These are phyloP conservation scores for Phytomonas sp. DNA, from an alignment of 208 protist genomes.

Conservation along the genomic window DNA sequence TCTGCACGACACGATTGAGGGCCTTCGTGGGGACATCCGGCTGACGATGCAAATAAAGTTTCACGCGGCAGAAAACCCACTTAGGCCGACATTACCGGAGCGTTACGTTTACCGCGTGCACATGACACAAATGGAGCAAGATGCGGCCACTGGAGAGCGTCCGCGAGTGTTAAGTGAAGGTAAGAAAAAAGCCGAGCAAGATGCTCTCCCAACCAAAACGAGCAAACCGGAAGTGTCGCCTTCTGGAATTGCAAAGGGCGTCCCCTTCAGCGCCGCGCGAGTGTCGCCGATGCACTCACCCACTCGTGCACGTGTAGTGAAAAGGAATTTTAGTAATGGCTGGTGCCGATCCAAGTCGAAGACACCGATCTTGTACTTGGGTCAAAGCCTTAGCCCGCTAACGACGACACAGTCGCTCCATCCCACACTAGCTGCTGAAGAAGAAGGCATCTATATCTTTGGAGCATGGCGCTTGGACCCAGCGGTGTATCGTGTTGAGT, in stretches of 20 bases:
- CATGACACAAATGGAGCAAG: neutral
- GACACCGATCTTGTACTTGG: neutral
- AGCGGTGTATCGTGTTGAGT: constrained; percentile 78
- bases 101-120: constrained; percentile 39
- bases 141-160: neutral
- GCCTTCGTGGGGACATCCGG: constrained; percentile 78
- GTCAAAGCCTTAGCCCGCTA: neutral
- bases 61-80: constrained; percentile 79
- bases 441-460: constrained; percentile 83
- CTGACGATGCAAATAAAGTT: constrained; percentile 89
- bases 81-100: constrained; percentile 61
- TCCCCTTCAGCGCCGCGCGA: constrained; percentile 13
- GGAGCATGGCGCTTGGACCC: constrained; percentile 79
- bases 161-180: neutral
- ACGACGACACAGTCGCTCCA: constrained; percentile 1
- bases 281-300: neutral
- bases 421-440: constrained; percentile 67
- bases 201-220: neutral
- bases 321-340: neutral
- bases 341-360: neutral
- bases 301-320: neutral
- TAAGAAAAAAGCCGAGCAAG: neutral
- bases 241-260: neutral
- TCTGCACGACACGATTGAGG: constrained; percentile 72
- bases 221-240: neutral